Conservation (phyloP, 495 filamentous ascomycete genomes). For the Lophiotrema nucula region DNA sequence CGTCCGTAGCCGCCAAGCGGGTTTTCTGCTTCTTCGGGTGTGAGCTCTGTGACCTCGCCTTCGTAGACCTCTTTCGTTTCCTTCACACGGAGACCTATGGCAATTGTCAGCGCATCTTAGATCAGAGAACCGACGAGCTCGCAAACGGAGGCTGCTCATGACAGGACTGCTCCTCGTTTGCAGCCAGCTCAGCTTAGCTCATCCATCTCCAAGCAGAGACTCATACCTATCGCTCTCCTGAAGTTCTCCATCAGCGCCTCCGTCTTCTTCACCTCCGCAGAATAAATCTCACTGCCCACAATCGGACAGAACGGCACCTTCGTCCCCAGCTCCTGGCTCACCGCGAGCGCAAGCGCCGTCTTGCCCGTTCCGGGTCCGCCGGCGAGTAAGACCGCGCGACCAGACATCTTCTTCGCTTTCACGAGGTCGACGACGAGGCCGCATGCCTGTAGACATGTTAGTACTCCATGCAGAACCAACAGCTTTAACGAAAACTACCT, state of each 20-base stretch:
- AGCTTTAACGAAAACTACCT: constrained; percentile 51
- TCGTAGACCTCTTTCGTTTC: constrained; percentile 99
- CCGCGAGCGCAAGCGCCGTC: constrained; percentile 89
- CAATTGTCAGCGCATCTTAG: constrained; percentile 1
- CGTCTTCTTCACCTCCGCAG: constrained; percentile 97
- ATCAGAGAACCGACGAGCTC: neutral
- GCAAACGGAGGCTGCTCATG: neutral
- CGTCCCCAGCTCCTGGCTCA: constrained; percentile 91
- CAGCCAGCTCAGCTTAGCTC: no score
- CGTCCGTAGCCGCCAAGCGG: constrained; percentile 93
- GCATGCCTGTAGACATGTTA: constrained; percentile 61
- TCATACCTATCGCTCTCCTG: constrained; percentile 81
- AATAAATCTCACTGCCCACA: constrained; percentile 95
- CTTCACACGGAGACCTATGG: constrained; percentile 74
- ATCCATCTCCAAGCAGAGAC: no score
- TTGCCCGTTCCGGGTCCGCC: constrained; percentile 95
- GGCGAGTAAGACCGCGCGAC: constrained; percentile 86
- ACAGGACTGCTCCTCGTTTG: no score
- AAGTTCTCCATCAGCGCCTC: constrained; percentile 99
- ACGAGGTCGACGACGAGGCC: constrained; percentile 95
- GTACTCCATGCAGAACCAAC: neutral
- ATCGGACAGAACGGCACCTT: constrained; percentile 98
- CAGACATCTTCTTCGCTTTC: constrained; percentile 93
- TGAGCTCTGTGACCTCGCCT: constrained; percentile 93
- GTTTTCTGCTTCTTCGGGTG: constrained; percentile 96